Evolutionary conservation across 208 protist species (phyloP).

Genomic region (Porcisia deanei): DNA sequence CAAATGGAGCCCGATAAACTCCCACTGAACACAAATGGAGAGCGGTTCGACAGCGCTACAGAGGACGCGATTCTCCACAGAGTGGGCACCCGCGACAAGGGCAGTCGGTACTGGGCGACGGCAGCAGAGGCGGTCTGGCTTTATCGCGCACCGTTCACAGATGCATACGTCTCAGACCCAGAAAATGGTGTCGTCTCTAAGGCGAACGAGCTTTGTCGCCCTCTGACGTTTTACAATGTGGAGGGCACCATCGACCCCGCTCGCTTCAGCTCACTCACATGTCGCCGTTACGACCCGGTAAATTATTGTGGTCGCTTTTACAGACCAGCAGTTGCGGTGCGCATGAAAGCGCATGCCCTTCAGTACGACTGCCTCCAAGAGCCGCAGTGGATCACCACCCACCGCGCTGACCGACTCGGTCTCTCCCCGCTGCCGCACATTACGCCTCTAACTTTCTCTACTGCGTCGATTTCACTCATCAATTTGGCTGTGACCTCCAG

Average conservation of each 20-base stretch:
- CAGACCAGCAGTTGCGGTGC: constrained; percentile 33
- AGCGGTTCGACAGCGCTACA: constrained; percentile 44
- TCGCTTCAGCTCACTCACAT: constrained; percentile 39
- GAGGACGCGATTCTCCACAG: constrained; percentile 22
- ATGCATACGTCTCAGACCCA: constrained; percentile 22
- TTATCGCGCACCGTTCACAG: constrained; percentile 43
- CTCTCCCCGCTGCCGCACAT: background rate
- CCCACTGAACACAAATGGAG: constrained; percentile 69
- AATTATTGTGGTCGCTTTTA: constrained; percentile 59
- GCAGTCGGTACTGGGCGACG: constrained; percentile 67
- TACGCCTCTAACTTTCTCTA: background rate
- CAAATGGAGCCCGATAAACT: background rate
- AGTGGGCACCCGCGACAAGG: background rate
- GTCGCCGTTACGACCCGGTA: constrained; percentile 61
- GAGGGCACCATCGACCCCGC: constrained; percentile 32
- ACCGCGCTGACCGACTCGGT: constrained; percentile 6
- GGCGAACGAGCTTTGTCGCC: constrained; percentile 7
- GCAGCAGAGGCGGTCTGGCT: constrained; percentile 56
- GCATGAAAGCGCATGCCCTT: constrained; percentile 65
- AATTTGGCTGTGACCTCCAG: background rate
- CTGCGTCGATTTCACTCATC: background rate
- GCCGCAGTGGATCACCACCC: constrained; percentile 50
- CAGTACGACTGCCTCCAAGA: constrained; percentile 50
- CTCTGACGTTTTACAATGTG: constrained; percentile 55
- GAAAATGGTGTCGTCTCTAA: constrained; percentile 10